Evolutionary conservation across 805 yeast genomes (phyloP).

Genomic region (Lipomyces japonicus): DNA sequence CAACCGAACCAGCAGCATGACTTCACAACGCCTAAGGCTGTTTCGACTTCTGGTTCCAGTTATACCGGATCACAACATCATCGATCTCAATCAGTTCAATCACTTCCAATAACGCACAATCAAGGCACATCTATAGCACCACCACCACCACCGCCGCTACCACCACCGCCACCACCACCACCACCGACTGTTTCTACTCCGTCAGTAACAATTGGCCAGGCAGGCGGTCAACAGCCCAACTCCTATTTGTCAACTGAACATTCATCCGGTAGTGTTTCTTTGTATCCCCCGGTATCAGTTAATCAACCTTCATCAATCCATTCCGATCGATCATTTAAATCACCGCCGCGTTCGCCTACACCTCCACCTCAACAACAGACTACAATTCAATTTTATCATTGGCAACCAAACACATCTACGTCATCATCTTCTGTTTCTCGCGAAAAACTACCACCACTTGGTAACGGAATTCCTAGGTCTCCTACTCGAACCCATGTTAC

Average conservation of each 20-base stretch:
- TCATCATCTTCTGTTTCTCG: constrained; percentile 6
- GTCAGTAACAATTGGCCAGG: constrained; percentile 1
- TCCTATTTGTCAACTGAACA: constrained; percentile 12
- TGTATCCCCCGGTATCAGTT: background rate
- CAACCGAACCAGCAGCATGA: constrained; percentile 1
- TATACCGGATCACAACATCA: background rate
- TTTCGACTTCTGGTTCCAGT: background rate
- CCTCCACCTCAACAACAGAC: constrained; percentile 9
- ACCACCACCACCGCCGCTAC: constrained; percentile 6
- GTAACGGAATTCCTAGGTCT: constrained; percentile 21
- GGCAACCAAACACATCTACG: constrained; percentile 20
- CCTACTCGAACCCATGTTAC: constrained; percentile 8
- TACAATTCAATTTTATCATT: constrained; percentile 24
- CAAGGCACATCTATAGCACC: background rate
- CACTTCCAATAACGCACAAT: background rate
- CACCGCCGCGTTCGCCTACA: constrained; percentile 10
- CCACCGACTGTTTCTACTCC: constrained; percentile 14
- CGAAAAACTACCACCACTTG: constrained; percentile 6
- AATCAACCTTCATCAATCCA: background rate
- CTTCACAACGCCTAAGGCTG: constrained; percentile 3
- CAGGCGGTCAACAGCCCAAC: background rate
- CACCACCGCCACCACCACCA: constrained; percentile 13
- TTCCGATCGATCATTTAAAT: constrained; percentile 5
- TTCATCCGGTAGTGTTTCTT: background rate
- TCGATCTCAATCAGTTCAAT: constrained; percentile 14